These are phyloP conservation scores for Pseudocercospora crystallina DNA, from an alignment of 2,329 filamentous ascomycete genomes.

Conservation along the genomic window DNA sequence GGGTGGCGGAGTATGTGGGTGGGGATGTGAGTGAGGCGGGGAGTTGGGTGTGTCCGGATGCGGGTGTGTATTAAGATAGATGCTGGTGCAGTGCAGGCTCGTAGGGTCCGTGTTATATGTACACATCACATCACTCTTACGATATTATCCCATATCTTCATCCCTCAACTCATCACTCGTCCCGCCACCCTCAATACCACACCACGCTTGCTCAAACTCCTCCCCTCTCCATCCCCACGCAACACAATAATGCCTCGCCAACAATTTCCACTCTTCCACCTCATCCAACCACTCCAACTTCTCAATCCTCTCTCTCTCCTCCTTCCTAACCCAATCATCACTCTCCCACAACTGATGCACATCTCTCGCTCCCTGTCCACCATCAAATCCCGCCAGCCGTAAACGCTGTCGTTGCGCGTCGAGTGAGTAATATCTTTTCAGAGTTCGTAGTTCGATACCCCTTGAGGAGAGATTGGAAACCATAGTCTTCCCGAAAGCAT, in stretches of 20 bases:
- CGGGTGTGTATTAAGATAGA: background rate
- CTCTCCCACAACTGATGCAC: constrained; percentile 65
- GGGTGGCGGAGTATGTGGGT: constrained; percentile 1
- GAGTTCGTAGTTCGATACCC: constrained; percentile 79
- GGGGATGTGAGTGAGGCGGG: background rate
- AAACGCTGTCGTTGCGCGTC: constrained; percentile 69
- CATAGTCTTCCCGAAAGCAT: constrained; percentile 91
- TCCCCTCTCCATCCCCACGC: constrained; percentile 76
- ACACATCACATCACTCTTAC: background rate
- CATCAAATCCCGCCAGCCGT: constrained; percentile 62
- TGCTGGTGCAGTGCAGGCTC: no score
- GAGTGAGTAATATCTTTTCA: constrained; percentile 69
- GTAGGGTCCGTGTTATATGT: no score
- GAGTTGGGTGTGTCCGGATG: background rate
- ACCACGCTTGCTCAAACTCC: constrained; percentile 26
- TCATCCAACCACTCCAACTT: constrained; percentile 86
- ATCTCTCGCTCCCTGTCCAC: constrained; percentile 57
- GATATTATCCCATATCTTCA: constrained; percentile 16
- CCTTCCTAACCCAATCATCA: constrained; percentile 67
- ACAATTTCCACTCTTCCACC: constrained; percentile 86
- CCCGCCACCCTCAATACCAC: constrained; percentile 20
- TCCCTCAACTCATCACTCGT: constrained; percentile 20
- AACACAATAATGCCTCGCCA: constrained; percentile 86
- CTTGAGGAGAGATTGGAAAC: constrained; percentile 80
- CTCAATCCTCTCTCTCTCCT: constrained; percentile 78